Evolutionary conservation across 441 rosid genomes (phyloP).

Genomic region (Euphorbia corollata): DNA sequence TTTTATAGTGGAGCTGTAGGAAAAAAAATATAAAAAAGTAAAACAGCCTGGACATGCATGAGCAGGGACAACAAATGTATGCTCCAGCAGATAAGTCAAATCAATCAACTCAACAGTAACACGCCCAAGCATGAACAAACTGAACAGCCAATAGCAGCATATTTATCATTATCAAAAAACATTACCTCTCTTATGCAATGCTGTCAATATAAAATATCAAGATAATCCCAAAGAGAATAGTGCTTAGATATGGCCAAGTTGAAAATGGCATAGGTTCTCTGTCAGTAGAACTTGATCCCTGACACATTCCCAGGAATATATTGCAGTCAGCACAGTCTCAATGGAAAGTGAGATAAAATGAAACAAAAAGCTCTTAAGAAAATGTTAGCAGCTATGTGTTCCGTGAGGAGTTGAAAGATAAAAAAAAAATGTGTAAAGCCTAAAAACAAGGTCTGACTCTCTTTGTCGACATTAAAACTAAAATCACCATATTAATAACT

Average conservation of each 20-base stretch:
- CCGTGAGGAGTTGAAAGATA: too few species aligned
- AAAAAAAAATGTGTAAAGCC: too few species aligned
- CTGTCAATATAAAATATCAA: conserved; percentile 80
- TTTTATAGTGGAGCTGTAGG: not conserved
- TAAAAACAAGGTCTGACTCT: too few species aligned
- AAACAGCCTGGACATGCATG: not conserved
- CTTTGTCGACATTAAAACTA: too few species aligned
- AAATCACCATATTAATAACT: too few species aligned
- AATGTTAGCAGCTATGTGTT: too few species aligned
- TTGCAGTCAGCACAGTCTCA: conserved; percentile 14
- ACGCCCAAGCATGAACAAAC: not conserved
- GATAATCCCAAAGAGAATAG: conserved; percentile 66
- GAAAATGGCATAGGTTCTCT: conserved; percentile 60
- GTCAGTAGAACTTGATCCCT: conserved; percentile 64
- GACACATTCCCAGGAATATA: conserved; percentile 26
- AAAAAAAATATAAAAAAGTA: not conserved
- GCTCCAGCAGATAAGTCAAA: not conserved
- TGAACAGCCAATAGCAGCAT: conserved; percentile 11
- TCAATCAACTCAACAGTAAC: not conserved
- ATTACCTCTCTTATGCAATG: conserved; percentile 90
- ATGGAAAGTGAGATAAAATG: conserved; percentile 6
- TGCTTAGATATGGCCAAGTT: conserved; percentile 78
- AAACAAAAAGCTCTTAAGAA: too few species aligned
- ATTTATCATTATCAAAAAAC: not conserved
- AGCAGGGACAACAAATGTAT: not conserved